Conservation (phyloP, 306 rosid species). For the Rubus idaeus region DNA sequence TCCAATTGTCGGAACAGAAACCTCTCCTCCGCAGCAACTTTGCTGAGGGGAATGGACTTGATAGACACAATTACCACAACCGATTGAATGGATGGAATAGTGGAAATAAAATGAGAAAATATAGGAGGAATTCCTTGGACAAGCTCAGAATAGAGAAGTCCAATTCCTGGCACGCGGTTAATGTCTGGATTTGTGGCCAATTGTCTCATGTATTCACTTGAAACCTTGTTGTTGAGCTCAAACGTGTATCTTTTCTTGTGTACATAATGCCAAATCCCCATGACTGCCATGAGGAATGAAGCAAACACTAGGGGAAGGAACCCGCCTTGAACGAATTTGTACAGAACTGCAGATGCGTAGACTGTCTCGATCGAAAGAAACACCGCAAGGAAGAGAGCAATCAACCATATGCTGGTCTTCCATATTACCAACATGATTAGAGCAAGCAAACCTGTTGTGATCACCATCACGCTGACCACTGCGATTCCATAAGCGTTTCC, state of each 20-base stretch:
- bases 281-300: slow-evolving; percentile 37
- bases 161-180: slow-evolving; percentile 65
- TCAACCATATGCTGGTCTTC: slow-evolving; percentile 66
- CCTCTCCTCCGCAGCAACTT: slow-evolving; percentile 57
- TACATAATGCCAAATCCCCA: slow-evolving; percentile 82
- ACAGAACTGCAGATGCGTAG: slow-evolving; percentile 52
- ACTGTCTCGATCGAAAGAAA: slow-evolving; percentile 45
- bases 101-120: slow-evolving; percentile 60
- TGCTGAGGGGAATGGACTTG: slow-evolving; percentile 63
- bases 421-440: slow-evolving; percentile 72
- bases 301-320: slow-evolving; percentile 62
- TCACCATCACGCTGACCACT: slow-evolving; percentile 66
- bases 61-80: slow-evolving; percentile 67
- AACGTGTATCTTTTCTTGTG: slow-evolving; percentile 63
- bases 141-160: slow-evolving; percentile 67
- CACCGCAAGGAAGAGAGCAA: slow-evolving; percentile 41
- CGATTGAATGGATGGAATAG: slow-evolving; percentile 66
- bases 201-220: slow-evolving; percentile 47
- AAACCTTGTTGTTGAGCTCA: slow-evolving; percentile 65
- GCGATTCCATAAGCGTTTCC: slow-evolving; percentile 90
- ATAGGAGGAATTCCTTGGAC: slow-evolving; percentile 89
- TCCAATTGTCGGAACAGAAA: slow-evolving; percentile 67
- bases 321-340: slow-evolving; percentile 71
- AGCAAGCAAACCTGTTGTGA: slow-evolving; percentile 54
- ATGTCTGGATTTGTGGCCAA: slow-evolving; percentile 36